phyloP scores from a whole-genome alignment of 2,329 filamentous ascomycete species.

The Ophiostoma tasmaniense region DNA sequence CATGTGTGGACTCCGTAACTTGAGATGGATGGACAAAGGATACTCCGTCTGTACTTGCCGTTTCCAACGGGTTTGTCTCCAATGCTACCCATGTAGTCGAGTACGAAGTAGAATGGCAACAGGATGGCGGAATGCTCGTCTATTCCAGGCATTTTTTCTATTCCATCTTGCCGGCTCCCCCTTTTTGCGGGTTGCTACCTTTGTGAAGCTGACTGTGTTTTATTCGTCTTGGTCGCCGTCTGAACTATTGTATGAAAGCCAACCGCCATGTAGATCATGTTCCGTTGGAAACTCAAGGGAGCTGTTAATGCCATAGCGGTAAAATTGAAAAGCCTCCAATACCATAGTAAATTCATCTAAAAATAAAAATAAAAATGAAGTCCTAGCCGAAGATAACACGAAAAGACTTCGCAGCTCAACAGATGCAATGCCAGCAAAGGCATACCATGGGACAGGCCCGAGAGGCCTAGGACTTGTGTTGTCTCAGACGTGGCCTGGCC shows the following conservation, averaged over 20 bases:
- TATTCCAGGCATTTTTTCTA: background rate
- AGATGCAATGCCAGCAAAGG: background rate
- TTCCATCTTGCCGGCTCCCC: background rate
- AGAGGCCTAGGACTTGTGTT: background rate
- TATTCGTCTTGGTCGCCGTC: background rate
- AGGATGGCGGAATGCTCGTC: background rate
- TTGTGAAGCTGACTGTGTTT: background rate
- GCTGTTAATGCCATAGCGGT: background rate
- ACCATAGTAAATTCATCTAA: background rate
- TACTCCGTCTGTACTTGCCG: background rate
- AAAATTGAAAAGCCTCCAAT: background rate
- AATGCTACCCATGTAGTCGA: background rate
- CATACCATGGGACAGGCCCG: background rate
- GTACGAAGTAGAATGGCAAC: background rate
- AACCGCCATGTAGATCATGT: background rate
- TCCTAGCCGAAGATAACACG: background rate
- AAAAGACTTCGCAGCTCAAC: conserved; percentile 1
- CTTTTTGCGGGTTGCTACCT: background rate
- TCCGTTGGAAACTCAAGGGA: background rate
- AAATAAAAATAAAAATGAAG: background rate
- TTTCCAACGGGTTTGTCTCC: background rate
- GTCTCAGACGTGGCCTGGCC: background rate
- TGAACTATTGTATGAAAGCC: background rate
- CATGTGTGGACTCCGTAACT: background rate
- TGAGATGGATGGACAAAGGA: too few relatives aligned